A percentile compares a stretch with the other conserved stretches of the same genome.
Evolutionary conservation across 1,284 basidiomycete species (phyloP).

Genomic region (Vanrija sp.): DNA sequence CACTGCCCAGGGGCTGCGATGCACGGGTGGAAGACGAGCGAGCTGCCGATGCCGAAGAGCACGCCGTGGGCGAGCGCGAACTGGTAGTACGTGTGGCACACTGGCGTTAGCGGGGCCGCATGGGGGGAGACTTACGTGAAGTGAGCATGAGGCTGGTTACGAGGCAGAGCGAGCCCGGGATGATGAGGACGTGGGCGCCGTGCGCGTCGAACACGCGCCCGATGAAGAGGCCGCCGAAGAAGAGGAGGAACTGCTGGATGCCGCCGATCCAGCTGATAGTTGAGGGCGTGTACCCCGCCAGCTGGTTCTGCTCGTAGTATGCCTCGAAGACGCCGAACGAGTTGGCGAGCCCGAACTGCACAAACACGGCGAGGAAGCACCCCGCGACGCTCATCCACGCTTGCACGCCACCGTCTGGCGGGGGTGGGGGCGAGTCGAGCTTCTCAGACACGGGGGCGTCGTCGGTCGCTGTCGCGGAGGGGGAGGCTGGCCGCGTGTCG

Average conservation of each 20-base stretch:
- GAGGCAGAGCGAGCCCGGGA: slow-evolving; percentile 53
- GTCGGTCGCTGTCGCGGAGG: too few relatives aligned
- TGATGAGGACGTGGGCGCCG: slow-evolving; percentile 45
- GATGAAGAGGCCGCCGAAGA: slow-evolving; percentile 43
- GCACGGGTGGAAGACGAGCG: slow-evolving; percentile 54
- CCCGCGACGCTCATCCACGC: slow-evolving; percentile 13
- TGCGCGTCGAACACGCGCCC: slow-evolving; percentile 24
- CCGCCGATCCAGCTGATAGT: slow-evolving; percentile 65
- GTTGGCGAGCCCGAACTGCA: slow-evolving; percentile 21
- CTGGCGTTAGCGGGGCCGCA: slow-evolving; percentile 29
- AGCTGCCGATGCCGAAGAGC: slow-evolving; percentile 30
- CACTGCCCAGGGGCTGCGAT: slow-evolving; percentile 55
- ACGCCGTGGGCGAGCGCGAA: slow-evolving; percentile 23
- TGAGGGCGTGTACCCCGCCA: slow-evolving; percentile 18
- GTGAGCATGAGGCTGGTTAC: slow-evolving; percentile 33
- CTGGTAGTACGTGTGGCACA: slow-evolving; percentile 62
- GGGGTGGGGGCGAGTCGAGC: neutral
- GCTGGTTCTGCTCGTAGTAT: slow-evolving; percentile 27
- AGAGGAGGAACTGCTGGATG: slow-evolving; percentile 57
- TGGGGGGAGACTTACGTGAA: neutral
- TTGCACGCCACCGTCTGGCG: slow-evolving; percentile 6
- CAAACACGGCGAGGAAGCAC: slow-evolving; percentile 6
- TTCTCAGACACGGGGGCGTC: too few relatives aligned
- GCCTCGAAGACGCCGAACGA: slow-evolving; percentile 29
- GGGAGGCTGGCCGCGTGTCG: too few relatives aligned